These are phyloP conservation scores for Phytophthora sansomeana DNA, from an alignment of 352 stramenopile genomes.

Conservation along the genomic window DNA sequence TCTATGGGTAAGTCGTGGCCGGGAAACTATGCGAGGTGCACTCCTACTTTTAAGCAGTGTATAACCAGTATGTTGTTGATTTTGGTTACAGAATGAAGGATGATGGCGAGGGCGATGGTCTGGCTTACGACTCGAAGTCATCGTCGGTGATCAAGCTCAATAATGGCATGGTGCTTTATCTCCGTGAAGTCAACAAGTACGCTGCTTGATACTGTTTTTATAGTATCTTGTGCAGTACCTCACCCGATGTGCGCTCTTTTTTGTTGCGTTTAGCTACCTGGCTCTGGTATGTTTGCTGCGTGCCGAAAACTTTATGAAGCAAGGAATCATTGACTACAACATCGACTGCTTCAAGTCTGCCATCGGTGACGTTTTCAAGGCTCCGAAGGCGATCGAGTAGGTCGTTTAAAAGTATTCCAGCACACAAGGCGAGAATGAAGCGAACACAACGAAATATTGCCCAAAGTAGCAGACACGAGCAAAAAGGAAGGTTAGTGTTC, in stretches of 20 bases:
- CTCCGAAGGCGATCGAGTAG: slow-evolving; percentile 62
- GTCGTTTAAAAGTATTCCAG: background rate
- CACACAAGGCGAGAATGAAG: background rate
- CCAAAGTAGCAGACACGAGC: background rate
- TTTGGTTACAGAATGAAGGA: slow-evolving; percentile 77
- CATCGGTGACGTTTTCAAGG: slow-evolving; percentile 90
- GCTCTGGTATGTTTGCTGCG: slow-evolving; percentile 98
- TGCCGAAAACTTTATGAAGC: slow-evolving; percentile 97
- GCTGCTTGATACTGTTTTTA: slow-evolving; percentile 3
- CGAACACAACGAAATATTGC: background rate
- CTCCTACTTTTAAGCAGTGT: background rate
- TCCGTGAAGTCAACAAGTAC: slow-evolving; percentile 94
- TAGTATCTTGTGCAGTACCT: background rate
- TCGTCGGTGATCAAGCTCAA: slow-evolving; percentile 98
- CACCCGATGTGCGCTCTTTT: slow-evolving; percentile 4
- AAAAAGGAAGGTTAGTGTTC: slow-evolving; percentile 20
- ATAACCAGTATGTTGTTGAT: background rate
- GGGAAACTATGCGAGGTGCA: too few species aligned
- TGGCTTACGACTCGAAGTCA: slow-evolving; percentile 96
- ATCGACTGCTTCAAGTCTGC: slow-evolving; percentile 98
- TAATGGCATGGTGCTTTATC: slow-evolving; percentile 97
- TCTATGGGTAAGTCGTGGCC: slow-evolving; percentile 90
- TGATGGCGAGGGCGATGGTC: slow-evolving; percentile 90
- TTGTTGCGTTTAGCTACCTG: slow-evolving; percentile 81
- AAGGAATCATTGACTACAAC: slow-evolving; percentile 99